Evolutionary conservation across 257 asterid species (phyloP).

Genomic region (Apocynum venetum): DNA sequence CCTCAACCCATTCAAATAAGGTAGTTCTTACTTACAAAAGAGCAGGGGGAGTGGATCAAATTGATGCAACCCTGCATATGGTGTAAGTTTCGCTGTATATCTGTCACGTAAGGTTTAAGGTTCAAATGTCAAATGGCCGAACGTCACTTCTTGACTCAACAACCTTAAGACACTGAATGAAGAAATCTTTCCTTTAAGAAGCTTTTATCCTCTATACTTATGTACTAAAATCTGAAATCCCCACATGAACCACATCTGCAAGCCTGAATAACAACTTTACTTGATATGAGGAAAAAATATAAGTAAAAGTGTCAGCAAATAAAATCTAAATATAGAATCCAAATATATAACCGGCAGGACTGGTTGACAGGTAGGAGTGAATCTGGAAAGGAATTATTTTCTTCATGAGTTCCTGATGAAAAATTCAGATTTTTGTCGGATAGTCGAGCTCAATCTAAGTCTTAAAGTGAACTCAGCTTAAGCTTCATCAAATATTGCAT

Average conservation of each 20-base stretch:
- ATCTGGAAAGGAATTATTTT: neutral
- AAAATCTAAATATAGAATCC: neutral
- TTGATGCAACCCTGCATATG: neutral
- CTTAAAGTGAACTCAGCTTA: neutral
- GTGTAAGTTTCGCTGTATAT: neutral
- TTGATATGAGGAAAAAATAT: neutral
- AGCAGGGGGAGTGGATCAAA: neutral
- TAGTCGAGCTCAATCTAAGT: neutral
- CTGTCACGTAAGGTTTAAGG: neutral
- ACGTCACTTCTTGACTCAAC: neutral
- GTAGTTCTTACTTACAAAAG: neutral
- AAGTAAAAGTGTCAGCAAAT: neutral
- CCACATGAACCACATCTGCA: neutral
- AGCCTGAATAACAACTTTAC: neutral
- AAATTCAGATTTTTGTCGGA: neutral
- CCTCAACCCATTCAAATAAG: neutral
- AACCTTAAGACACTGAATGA: neutral
- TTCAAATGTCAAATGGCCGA: neutral
- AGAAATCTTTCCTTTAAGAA: neutral
- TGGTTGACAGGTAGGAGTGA: neutral
- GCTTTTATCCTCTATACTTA: neutral
- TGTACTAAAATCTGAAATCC: neutral
- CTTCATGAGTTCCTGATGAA: neutral
- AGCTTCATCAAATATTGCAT: neutral
- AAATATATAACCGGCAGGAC: neutral